Evolutionary conservation across 345 rosid species (phyloP).

Genomic region (Tarenaya hassleriana): DNA sequence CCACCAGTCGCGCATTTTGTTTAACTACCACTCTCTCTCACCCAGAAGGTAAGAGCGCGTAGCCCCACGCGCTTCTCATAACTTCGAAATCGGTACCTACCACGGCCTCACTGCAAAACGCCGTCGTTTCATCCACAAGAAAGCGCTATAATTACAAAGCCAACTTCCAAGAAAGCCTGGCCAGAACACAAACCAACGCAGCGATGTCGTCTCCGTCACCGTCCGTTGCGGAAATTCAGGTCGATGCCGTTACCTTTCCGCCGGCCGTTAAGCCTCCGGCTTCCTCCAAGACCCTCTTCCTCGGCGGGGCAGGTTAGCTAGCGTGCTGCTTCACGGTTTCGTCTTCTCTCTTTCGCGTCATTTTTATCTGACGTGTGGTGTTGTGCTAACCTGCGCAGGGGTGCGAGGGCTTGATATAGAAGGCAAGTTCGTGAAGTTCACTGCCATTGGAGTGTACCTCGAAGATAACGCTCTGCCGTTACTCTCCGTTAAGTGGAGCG

Average conservation of each 20-base stretch:
- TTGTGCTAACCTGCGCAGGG: conserved; percentile 38
- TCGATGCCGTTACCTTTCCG: conserved; percentile 49
- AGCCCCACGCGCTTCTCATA: not conserved
- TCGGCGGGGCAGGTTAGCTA: conserved; percentile 75
- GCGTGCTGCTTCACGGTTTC: not conserved
- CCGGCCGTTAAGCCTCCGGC: conserved; percentile 63
- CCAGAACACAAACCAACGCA: conserved; percentile 17
- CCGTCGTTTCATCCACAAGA: not conserved
- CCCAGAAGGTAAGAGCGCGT: too few relatives aligned
- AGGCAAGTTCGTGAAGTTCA: conserved; percentile 71
- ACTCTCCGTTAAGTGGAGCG: conserved; percentile 64
- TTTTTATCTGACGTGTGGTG: not conserved
- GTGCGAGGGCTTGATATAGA: conserved; percentile 65
- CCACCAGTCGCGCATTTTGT: too few relatives aligned
- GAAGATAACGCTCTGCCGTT: conserved; percentile 46
- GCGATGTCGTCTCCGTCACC: conserved; percentile 22
- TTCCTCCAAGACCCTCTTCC: conserved; percentile 50
- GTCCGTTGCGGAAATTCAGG: conserved; percentile 31
- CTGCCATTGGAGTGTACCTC: conserved; percentile 74
- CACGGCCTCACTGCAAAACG: not conserved
- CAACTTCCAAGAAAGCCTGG: conserved; percentile 9
- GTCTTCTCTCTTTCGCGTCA: not conserved
- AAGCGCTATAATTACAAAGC: not conserved
- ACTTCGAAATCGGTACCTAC: not conserved
- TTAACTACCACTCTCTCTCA: too few relatives aligned